phyloP scores from a whole-genome alignment of 2,329 filamentous ascomycete species.

The Phyllosticta citrichinensis region DNA sequence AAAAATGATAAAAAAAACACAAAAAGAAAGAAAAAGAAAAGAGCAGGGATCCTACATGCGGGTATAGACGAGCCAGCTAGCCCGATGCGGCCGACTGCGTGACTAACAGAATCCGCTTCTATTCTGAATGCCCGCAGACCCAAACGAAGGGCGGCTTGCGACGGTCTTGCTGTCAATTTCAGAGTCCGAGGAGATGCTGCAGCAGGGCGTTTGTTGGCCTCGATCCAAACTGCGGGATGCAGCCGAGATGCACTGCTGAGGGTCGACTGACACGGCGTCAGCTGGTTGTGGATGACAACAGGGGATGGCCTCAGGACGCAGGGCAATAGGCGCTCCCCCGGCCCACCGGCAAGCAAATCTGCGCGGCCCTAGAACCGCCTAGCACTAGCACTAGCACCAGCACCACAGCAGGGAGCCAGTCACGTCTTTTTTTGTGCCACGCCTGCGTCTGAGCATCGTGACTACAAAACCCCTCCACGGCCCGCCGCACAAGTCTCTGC shows the following conservation, averaged over 20 bases:
- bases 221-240: background rate
- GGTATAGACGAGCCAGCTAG: background rate
- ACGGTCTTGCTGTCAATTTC: too few species aligned
- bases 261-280: background rate
- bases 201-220: too few species aligned
- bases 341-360: background rate
- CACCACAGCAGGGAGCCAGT: background rate
- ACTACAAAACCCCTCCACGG: slow-evolving; percentile 6
- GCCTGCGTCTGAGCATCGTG: background rate
- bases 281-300: background rate
- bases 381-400: too few species aligned
- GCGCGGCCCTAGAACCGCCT: background rate
- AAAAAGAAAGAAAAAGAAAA: background rate
- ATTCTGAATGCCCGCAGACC: background rate
- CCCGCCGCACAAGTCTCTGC: background rate
- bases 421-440: slow-evolving; percentile 4
- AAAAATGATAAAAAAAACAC: background rate
- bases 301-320: too few species aligned
- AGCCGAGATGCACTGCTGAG: background rate
- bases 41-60: background rate
- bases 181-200: background rate
- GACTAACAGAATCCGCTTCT: background rate
- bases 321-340: too few species aligned
- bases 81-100: background rate
- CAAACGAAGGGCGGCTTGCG: background rate